Evolutionary conservation across 2,329 filamentous ascomycete species (phyloP).

Genomic region (Chaetothyriales sp.): DNA sequence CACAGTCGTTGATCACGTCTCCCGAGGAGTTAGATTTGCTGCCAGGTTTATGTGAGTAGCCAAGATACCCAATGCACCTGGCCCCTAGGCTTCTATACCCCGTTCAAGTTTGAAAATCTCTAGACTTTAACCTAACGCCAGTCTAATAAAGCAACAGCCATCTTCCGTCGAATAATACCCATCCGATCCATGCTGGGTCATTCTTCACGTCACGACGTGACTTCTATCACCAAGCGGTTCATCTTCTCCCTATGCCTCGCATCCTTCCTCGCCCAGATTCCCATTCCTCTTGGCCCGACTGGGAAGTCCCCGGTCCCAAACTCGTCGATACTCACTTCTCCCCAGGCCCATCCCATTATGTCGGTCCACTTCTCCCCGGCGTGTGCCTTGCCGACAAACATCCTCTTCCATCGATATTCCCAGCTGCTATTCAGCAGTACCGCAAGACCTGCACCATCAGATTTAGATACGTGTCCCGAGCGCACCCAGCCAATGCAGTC

Average conservation of each 20-base stretch:
- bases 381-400: slow-evolving; percentile 48
- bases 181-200: background rate
- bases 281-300: slow-evolving; percentile 41
- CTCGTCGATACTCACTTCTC: slow-evolving; percentile 44
- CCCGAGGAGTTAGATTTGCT: too few species aligned
- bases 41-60: too few species aligned
- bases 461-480: slow-evolving; percentile 23
- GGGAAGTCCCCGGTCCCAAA: slow-evolving; percentile 48
- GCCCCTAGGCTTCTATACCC: too few species aligned
- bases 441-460: slow-evolving; percentile 34
- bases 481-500: slow-evolving; percentile 52
- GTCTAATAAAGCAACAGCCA: background rate
- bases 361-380: slow-evolving; percentile 52
- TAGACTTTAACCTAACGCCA: background rate
- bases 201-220: background rate
- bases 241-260: slow-evolving; percentile 39
- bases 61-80: too few species aligned
- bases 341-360: slow-evolving; percentile 41
- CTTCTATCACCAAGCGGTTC: slow-evolving; percentile 26
- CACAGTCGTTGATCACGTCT: too few species aligned
- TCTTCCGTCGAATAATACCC: background rate
- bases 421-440: slow-evolving; percentile 43
- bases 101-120: background rate
- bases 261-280: slow-evolving; percentile 47
- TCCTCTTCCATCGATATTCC: slow-evolving; percentile 35